Percentiles rank a stretch among this genome's conserved stretches.
Evolutionary conservation across 169 alveolate genomes (phyloP).

Genomic region (Plasmodium cynomolgi): DNA sequence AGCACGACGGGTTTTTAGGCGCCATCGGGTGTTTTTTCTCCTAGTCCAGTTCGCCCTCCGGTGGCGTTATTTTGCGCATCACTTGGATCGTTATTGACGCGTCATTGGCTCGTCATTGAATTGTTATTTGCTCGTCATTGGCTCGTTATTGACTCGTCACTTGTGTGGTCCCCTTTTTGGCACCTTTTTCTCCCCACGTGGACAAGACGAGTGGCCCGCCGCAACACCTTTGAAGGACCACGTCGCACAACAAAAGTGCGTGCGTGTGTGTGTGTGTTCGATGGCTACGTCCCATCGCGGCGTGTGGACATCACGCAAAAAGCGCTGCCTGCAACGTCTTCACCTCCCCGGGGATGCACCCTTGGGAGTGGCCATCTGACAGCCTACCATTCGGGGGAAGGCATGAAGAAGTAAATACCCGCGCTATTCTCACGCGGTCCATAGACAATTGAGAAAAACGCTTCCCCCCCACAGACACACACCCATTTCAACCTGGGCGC

Average conservation of each 20-base stretch:
- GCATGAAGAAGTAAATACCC: too few relatives aligned
- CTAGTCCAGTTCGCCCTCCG: not conserved
- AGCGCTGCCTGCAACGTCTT: not conserved
- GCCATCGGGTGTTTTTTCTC: slow-evolving; percentile 92
- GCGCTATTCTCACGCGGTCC: too few relatives aligned
- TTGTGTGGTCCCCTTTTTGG: not conserved
- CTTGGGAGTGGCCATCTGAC: not conserved
- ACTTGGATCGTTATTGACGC: not conserved
- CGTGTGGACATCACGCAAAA: not conserved
- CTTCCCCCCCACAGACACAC: too few relatives aligned
- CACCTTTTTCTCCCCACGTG: not conserved
- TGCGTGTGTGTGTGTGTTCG: not conserved
- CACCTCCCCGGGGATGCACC: not conserved
- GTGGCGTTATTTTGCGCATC: not conserved
- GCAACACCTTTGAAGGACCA: not conserved
- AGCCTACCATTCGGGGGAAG: too few relatives aligned
- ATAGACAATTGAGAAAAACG: too few relatives aligned
- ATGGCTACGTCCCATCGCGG: not conserved
- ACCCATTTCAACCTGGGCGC: too few relatives aligned
- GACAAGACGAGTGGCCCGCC: not conserved
- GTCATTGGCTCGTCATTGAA: not conserved
- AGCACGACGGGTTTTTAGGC: slow-evolving; percentile 91
- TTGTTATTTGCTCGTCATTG: too few relatives aligned
- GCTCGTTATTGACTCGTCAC: not conserved
- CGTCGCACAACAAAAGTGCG: not conserved